Percentiles rank a stretch among this genome's conserved stretches.
These are phyloP conservation scores for Rhizopus arrhizus DNA, from an alignment of 371 early-diverging fungal species.

Conservation along the genomic window DNA sequence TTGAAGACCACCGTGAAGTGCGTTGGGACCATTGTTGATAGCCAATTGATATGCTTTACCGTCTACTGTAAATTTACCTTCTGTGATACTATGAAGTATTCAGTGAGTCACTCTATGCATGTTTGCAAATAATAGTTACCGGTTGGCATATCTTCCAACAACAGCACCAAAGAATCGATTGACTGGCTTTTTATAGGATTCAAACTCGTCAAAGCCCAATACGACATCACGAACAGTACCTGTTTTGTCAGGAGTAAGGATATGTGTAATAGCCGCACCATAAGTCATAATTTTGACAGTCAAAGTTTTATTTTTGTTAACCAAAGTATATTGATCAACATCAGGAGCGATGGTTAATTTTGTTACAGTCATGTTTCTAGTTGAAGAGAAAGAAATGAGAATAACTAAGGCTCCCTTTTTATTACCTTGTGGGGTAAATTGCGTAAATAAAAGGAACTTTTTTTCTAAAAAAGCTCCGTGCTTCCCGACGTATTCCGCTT, in stretches of 20 bases:
- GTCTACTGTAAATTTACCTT: constrained; percentile 49
- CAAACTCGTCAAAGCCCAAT: constrained; percentile 51
- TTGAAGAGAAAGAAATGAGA: no score
- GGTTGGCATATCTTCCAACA: constrained; percentile 53
- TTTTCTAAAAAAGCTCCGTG: no score
- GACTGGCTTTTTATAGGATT: constrained; percentile 38
- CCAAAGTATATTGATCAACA: constrained; percentile 50
- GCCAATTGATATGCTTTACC: constrained; percentile 35
- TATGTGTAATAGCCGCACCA: constrained; percentile 49
- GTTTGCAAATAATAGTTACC: constrained; percentile 26
- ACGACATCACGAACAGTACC: constrained; percentile 48
- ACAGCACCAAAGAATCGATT: constrained; percentile 54
- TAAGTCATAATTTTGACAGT: constrained; percentile 53
- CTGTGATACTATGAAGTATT: constrained; percentile 32
- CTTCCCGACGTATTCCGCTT: no score
- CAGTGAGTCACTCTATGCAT: neutral
- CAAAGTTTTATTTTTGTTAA: constrained; percentile 45
- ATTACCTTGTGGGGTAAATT: no score
- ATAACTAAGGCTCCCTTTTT: neutral
- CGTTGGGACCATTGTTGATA: constrained; percentile 47
- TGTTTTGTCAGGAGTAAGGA: constrained; percentile 49
- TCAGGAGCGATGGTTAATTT: constrained; percentile 33
- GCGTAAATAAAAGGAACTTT: no score
- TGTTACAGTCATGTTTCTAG: constrained; percentile 17
- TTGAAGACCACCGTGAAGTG: constrained; percentile 49